A percentile compares a stretch with the other conserved stretches of the same genome.
phyloP scores from a whole-genome alignment of 306 rosid species.

The Cucumis sativus region Cucumber_9930_V3 NC_026657.2:320501-321000 shows the following conservation, averaged over 20 bases:
- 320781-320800: background rate
- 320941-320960: slow-evolving; percentile 71
- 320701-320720: slow-evolving; percentile 69
- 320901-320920: slow-evolving; percentile 51
- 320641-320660: slow-evolving; percentile 85
- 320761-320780: slow-evolving; percentile 4
- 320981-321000: slow-evolving; percentile 39
- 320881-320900: slow-evolving; percentile 88
- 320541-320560: background rate
- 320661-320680: slow-evolving; percentile 56
- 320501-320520: no score
- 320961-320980: slow-evolving; percentile 70
- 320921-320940: slow-evolving; percentile 77
- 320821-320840: slow-evolving; percentile 2
- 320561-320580: background rate
- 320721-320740: slow-evolving; percentile 60
- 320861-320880: slow-evolving; percentile 79
- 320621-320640: slow-evolving; percentile 85
- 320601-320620: slow-evolving; percentile 30
- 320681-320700: slow-evolving; percentile 80
- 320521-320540: background rate
- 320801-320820: background rate
- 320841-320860: slow-evolving; percentile 79
- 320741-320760: slow-evolving; percentile 37
- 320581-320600: background rate